Evolutionary conservation across 257 asterid species (phyloP), one percentile per base, ranked within the genome.

Genomic region (Mitragyna speciosa): DNA sequence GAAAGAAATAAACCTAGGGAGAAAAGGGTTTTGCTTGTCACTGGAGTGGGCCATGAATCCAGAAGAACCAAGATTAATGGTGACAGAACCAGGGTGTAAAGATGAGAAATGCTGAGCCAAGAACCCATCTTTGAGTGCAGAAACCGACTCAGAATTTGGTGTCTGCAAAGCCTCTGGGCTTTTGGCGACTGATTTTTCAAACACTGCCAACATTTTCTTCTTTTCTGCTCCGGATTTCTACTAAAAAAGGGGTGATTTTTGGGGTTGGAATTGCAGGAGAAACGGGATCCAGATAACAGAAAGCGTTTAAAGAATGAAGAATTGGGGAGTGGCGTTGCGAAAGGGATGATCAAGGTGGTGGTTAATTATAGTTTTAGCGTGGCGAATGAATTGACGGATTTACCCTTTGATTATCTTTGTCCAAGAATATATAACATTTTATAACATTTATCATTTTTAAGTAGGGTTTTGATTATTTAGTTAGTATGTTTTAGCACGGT

Each of bases 121-220:
- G 76, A 86, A 84, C 6, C 91, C 97, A 83, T 95, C 97, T 84
- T 93, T 92, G 24, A 95, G 89, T 0, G 97, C 97, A 72, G 58
- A 83, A 49, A 87, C 85, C 0, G 94, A 75, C 76, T 77, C 54
- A 8, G 87, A 88, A 61, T 76, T 78, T 31, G 83, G 84, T 1
- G 92, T 84, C 77, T 94, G 97, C 76, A 92, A 67, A 26, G 96
- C 98, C 79, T 94, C 98, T 5, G 98, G 97, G 92, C 90, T 82
- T 78, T 94, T 94, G 1, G 98, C 97, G 75, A 91, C 95, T 48
- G 95, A 86, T 85, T 94, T 92, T 43, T 91, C 89, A 80, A 94
- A 88, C 73, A 92, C 95, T 24, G 98, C 98, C 86, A 94, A 76
- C 98, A 94, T 94, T 81, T 69, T 87, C 47, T 80, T 63, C 48